phyloP scores from a whole-genome alignment of 148 eudicot genomes.

The Polygonum maritimum region DNA sequence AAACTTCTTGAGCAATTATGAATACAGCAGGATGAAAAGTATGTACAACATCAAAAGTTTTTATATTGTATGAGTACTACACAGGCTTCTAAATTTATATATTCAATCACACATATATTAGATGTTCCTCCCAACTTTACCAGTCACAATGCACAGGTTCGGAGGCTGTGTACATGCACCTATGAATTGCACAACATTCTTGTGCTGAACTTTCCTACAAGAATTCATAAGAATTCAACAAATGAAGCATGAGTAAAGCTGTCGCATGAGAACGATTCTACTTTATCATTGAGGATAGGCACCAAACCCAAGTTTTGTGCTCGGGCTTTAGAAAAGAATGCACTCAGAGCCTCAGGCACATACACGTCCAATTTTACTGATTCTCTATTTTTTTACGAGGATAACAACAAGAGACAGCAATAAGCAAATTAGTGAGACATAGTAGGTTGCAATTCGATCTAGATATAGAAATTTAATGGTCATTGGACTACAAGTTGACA shows the following conservation, averaged over 20 bases:
- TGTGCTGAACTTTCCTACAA: slow-evolving; percentile 70
- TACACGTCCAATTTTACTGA: background rate
- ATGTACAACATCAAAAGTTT: background rate
- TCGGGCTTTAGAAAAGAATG: background rate
- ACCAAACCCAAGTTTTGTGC: background rate
- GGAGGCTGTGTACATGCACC: slow-evolving; percentile 78
- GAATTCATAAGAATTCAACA: slow-evolving; percentile 11
- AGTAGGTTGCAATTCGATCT: background rate
- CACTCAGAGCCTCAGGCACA: background rate
- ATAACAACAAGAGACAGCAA: background rate
- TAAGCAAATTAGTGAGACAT: background rate
- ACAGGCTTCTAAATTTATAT: background rate
- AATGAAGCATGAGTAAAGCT: slow-evolving; percentile 7
- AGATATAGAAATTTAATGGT: background rate
- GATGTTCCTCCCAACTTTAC: slow-evolving; percentile 25
- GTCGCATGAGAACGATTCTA: slow-evolving; percentile 11
- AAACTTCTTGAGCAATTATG: background rate
- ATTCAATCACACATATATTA: slow-evolving; percentile 10
- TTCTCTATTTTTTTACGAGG: background rate
- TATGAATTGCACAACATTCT: slow-evolving; percentile 77
- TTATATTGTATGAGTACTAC: background rate
- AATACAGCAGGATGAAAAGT: background rate
- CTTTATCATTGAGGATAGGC: background rate
- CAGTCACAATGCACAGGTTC: slow-evolving; percentile 62
- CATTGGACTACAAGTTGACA: background rate